These are phyloP conservation scores for Trichophyton mentagrophytes DNA, from an alignment of 2,329 filamentous ascomycete genomes.

Conservation along the genomic window DNA sequence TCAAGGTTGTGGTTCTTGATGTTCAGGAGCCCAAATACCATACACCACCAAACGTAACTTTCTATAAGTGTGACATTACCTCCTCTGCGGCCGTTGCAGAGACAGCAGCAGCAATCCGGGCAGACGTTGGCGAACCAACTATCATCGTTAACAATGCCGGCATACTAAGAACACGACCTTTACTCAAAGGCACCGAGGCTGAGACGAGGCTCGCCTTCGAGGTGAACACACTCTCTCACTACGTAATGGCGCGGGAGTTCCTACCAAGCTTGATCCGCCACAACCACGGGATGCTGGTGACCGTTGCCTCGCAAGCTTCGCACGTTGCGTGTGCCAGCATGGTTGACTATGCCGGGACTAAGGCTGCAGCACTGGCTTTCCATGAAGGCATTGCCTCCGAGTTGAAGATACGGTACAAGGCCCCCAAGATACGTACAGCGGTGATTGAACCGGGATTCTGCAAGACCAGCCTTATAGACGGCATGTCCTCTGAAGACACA, in stretches of 20 bases:
- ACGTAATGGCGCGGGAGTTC: constrained; percentile 54
- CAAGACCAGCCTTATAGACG: constrained; percentile 48
- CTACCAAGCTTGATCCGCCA: constrained; percentile 49
- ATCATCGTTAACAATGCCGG: constrained; percentile 63
- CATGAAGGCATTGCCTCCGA: constrained; percentile 53
- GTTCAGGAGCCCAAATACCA: constrained; percentile 44
- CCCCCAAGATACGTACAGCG: constrained; percentile 53
- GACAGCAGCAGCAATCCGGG: constrained; percentile 42
- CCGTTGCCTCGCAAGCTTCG: constrained; percentile 51
- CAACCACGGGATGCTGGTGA: constrained; percentile 63
- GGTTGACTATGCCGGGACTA: constrained; percentile 55
- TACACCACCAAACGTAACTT: constrained; percentile 41
- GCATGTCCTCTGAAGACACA: constrained; percentile 39
- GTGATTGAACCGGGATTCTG: constrained; percentile 52
- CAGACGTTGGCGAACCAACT: constrained; percentile 45
- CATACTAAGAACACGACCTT: constrained; percentile 45
- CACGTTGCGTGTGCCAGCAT: constrained; percentile 50
- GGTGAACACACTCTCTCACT: constrained; percentile 57
- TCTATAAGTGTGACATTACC: constrained; percentile 59
- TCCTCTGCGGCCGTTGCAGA: constrained; percentile 41
- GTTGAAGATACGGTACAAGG: constrained; percentile 47
- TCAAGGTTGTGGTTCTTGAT: constrained; percentile 61
- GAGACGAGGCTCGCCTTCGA: constrained; percentile 56
- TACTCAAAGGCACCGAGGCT: constrained; percentile 46
- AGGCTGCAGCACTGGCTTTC: constrained; percentile 53